phyloP scores from a whole-genome alignment of 2,329 filamentous ascomycete species.

The Aspergillus ochraceoroseus region DNA sequence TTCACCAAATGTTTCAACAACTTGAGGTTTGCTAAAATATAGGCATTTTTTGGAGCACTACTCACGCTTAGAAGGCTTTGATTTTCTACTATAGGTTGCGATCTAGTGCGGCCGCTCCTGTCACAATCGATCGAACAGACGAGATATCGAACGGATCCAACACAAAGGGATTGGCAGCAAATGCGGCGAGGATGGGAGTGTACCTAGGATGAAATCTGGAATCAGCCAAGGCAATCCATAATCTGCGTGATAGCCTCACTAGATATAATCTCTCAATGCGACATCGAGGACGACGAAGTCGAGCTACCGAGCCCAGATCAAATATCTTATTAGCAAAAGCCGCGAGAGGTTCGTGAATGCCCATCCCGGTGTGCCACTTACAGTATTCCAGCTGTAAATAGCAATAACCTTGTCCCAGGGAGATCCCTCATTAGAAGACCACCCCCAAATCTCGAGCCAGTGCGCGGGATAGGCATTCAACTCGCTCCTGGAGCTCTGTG shows the following conservation, averaged over 20 bases:
- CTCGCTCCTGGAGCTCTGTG: slow-evolving; percentile 2
- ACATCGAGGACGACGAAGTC: slow-evolving; percentile 9
- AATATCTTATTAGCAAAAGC: background rate
- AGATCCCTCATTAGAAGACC: slow-evolving; percentile 11
- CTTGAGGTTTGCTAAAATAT: no score
- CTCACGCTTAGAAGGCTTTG: no score
- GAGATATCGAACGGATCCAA: slow-evolving; percentile 7
- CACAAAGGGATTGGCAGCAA: slow-evolving; percentile 7
- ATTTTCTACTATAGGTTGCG: no score
- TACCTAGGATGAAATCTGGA: no score
- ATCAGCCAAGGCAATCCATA: no score
- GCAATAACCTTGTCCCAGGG: slow-evolving; percentile 13
- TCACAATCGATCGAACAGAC: slow-evolving; percentile 4
- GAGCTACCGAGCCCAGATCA: slow-evolving; percentile 1
- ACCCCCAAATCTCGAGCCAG: slow-evolving; percentile 8
- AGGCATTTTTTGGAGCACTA: no score
- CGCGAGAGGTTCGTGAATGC: no score
- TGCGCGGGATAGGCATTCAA: slow-evolving; percentile 7
- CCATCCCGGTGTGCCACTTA: background rate
- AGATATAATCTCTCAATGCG: slow-evolving; percentile 10
- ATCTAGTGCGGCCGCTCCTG: slow-evolving; percentile 5
- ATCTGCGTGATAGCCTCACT: no score
- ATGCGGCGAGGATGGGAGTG: slow-evolving; percentile 8
- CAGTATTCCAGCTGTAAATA: slow-evolving; percentile 13
- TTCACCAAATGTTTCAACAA: no score